Base-by-base conservation (phyloP, 148 eudicot species). In the Cornus florida region DNA sequence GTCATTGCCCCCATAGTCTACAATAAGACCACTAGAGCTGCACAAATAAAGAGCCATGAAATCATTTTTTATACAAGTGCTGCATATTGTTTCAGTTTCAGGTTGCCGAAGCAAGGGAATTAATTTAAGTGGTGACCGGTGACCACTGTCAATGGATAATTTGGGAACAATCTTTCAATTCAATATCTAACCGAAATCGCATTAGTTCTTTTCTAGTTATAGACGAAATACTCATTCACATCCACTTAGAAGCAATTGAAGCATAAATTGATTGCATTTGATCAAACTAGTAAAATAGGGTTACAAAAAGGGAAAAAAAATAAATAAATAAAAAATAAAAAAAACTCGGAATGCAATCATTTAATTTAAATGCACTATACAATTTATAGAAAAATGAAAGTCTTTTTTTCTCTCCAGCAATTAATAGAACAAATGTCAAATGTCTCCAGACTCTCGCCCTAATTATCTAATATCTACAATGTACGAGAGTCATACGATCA, bases 11-110 rank as follows among this genome's bases (percentile, higher is more conserved):
- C 79, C 82, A 83, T 83, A 83, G 38, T 75, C 77, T 19, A 91
- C 81, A 71, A 76, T 24, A 64, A 91, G 88, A 71, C 85, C 80
- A 53, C 75, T 77, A 72, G 84, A 69, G 82, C 92, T 86, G 78
- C 77, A 77, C 17, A n/a, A 6, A 43, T 38, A 56, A 56, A 46
- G 70, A 76, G 39, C 17, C 69, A 53, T 19, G 65, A 0, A 20
- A 59, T 28, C 7, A 50, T 32, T 72, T 38, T 74, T 7, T 6
- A 10, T 66, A 71, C 35, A 46, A 59, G 57, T 7, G 19, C 4
- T 64, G 35, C 68, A 60, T 20, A 38, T n/a, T 1, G 19, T 71
- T 60, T 6, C 67, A 32, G 16, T 75, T 38, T 13, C 24, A 64
- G 56, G 53, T 22, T 38, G 39, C 78, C 78, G 38, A 35, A 41